These are phyloP conservation scores for Colletotrichum orchidophilum DNA, from an alignment of 2,329 filamentous ascomycete genomes.

Conservation along the genomic window DNA sequence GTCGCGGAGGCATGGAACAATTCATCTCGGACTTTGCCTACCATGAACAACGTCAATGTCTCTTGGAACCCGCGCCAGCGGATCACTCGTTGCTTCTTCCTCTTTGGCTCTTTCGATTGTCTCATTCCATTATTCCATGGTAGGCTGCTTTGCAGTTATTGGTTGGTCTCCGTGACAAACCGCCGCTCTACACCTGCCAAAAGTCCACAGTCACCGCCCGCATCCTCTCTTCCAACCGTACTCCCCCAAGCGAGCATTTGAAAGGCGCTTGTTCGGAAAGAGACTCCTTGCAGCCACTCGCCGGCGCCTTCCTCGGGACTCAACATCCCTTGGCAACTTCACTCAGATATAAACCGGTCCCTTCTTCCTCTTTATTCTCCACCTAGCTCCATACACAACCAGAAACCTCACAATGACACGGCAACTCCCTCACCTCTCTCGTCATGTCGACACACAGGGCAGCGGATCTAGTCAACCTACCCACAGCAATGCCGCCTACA, in stretches of 20 bases:
- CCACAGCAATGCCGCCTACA: slow-evolving; percentile 17
- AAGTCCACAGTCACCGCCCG: neutral
- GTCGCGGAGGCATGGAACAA: neutral
- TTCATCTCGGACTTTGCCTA: neutral
- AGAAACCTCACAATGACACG: slow-evolving; percentile 28
- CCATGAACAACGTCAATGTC: neutral
- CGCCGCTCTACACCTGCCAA: slow-evolving; percentile 1
- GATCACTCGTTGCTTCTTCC: slow-evolving; percentile 12
- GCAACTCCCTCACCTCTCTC: slow-evolving; percentile 32
- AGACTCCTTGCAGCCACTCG: neutral
- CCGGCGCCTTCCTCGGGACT: slow-evolving; percentile 3
- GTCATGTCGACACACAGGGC: slow-evolving; percentile 29
- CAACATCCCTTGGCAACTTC: neutral
- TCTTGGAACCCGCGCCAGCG: neutral
- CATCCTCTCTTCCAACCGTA: slow-evolving; percentile 1
- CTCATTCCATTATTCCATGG: slow-evolving; percentile 1
- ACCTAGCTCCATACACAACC: neutral
- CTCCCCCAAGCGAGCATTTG: slow-evolving; percentile 1
- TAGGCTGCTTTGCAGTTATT: slow-evolving; percentile 1
- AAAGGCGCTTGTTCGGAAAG: neutral
- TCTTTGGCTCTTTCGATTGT: neutral
- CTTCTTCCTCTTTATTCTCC: neutral
- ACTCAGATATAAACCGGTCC: slow-evolving; percentile 26
- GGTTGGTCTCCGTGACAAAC: slow-evolving; percentile 1
- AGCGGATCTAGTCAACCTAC: slow-evolving; percentile 19